phyloP scores from a whole-genome alignment of 2,329 filamentous ascomycete genomes.

The Pseudogymnoascus sp. region DNA sequence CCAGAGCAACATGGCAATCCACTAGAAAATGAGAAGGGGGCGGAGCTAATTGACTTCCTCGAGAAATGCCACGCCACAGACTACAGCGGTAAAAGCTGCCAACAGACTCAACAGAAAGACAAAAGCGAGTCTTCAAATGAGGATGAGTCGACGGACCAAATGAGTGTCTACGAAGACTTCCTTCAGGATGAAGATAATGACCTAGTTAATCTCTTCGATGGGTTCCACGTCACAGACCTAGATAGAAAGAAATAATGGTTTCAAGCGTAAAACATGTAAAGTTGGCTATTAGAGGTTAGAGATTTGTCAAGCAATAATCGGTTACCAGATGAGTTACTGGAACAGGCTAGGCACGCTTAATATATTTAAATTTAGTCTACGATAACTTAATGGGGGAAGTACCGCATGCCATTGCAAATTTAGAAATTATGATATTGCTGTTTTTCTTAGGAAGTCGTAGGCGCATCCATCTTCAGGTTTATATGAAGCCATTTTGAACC shows the following conservation, averaged over 20 bases:
- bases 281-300: background rate
- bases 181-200: background rate
- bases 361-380: too few relatives aligned
- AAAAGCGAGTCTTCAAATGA: background rate
- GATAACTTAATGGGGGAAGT: too few relatives aligned
- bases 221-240: background rate
- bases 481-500: too few relatives aligned
- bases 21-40: background rate
- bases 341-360: too few relatives aligned
- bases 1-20: background rate
- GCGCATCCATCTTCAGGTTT: too few relatives aligned
- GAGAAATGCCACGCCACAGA: background rate
- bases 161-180: background rate
- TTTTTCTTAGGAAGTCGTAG: too few relatives aligned
- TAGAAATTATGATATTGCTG: too few relatives aligned
- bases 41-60: background rate
- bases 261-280: background rate
- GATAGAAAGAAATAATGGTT: background rate
- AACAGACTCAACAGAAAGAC: background rate
- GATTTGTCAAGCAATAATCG: background rate
- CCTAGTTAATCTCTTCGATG: background rate
- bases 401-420: too few relatives aligned
- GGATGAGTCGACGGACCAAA: background rate
- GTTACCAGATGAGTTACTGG: too few relatives aligned
- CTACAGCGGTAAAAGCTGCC: background rate